Base-by-base conservation (phyloP, 2,329 filamentous ascomycete species). In the Ascochyta koolunga region DNA sequence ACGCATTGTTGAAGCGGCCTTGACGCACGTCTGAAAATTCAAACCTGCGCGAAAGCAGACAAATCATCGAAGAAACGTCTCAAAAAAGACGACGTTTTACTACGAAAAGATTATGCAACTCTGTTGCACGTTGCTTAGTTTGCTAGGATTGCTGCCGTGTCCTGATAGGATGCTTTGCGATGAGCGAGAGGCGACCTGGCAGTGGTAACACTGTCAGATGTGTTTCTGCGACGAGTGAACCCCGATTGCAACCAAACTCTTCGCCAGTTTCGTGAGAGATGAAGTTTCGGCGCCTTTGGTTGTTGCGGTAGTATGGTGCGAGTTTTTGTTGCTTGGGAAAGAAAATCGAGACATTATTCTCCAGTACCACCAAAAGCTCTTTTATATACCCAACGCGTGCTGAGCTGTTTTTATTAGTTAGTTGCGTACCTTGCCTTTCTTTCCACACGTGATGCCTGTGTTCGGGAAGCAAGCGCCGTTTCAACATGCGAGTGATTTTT, bases 1-100 rank as follows among this genome's bases (percentile, higher is more conserved):
- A 24, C 44, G 47, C 48, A 48, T 48, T 56, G 38, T 31, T 47
- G 43, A 38, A 7, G 13, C 10, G 19, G 16, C 9, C 42, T 47
- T 51, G 33, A 37, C 53, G 21, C 25, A 10, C 15, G 21, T 35
- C 10, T 51, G 40, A n/a, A 42, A 16, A 29, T 25, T 24, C 31
- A 54, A 19, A 21, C 24, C 18, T 7, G 40, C 37, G 22, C 45
- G 51, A 36, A 45, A 43, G 22, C 39, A 33, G 45, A 21, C 11
- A 8, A 13, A 8, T 16, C 25, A 31, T 16, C 27, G 19, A 24
- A 41, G 8, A 15, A 24, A 42, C 15, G 39, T 54, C 40, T 50
- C 45, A 27, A 41, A 36, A 8, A 24, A 49, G 39, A 43, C 36
- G 22, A 35, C 21, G 27, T 3, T 11, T 11, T 5, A 35, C 5